phyloP scores from a whole-genome alignment of 2,329 filamentous ascomycete species.

The Neoscytalidium dimidiatum region DNA sequence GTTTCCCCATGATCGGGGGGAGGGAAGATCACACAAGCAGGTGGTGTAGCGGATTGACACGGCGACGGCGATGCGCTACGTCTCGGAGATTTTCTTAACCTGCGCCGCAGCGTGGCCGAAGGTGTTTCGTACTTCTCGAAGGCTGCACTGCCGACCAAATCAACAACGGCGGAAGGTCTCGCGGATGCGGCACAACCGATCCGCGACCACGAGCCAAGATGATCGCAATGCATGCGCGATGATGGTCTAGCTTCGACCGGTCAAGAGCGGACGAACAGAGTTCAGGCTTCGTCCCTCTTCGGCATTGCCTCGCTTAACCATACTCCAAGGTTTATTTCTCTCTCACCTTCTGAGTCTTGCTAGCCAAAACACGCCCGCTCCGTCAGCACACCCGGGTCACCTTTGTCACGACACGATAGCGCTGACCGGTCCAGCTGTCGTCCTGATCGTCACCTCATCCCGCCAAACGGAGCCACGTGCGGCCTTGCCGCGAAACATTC shows the following conservation, averaged over 20 bases:
- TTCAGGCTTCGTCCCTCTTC: neutral
- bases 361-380: neutral
- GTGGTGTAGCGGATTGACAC: neutral
- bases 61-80: neutral
- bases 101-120: neutral
- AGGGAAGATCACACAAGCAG: neutral
- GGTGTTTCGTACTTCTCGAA: neutral
- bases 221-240: neutral
- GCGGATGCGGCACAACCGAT: neutral
- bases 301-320: neutral
- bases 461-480: neutral
- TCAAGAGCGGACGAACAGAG: neutral
- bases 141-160: neutral
- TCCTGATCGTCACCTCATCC: neutral
- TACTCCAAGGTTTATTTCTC: neutral
- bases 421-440: neutral
- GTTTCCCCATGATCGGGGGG: neutral
- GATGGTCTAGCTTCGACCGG: neutral
- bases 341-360: neutral
- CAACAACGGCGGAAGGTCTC: neutral
- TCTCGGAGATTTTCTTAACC: neutral
- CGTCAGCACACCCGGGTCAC: neutral
- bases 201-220: neutral
- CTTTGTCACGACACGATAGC: neutral
- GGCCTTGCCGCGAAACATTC: neutral